Base-by-base conservation (phyloP, 495 filamentous ascomycete genomes). In the Lentithecium fluviatile region DNA sequence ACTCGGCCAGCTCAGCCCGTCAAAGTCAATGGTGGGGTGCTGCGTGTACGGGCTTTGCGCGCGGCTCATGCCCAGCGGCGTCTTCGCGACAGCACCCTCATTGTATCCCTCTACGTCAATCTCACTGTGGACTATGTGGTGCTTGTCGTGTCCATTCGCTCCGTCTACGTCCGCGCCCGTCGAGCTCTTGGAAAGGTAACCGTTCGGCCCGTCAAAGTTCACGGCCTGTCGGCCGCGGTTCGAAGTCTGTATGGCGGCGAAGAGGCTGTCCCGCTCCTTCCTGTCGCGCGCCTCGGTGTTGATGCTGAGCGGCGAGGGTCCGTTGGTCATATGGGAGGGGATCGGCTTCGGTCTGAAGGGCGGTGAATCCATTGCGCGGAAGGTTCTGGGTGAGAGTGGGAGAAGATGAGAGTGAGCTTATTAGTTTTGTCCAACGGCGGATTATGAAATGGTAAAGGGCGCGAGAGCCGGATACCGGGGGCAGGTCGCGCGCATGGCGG, bases 1-100 rank as follows among this genome's bases (percentile, higher is more conserved):
- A 85, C 84, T 86, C 20, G 87, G 87, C 70, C 86, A 83, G 62
- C 84, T 88, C 34, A 91, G 74, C 12, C 87, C 87, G 70, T 90
- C 85, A 60, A 88, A 89, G 73, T 91, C 87, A 56, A 91, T 83
- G 37, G 85, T 82, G 34, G 86, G 86, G 56, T 81, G 82, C 3
- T 80, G 82, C 5, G 85, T 86, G 64, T 83, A 87, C 17, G 81
- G 85, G 72, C 80, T 77, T 40, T 65, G 76, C 32, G 82, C 81
- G 55, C 81, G 78, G 67, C 78, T 83, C n/a, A 74, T 74, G 0
- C 73, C 74, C 32, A 79, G 68, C 12, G 80, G 75, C 32, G 80
- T 79, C 34, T 72, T 71, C 10, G 74, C 79, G 37, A 67, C 77
- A 7, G 81, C 82, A 69, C 87, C 84, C 70, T 95, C 90, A 65